Evolutionary conservation across 257 asterid species (phyloP).

Genomic region (Salvia miltiorrhiza): DNA sequence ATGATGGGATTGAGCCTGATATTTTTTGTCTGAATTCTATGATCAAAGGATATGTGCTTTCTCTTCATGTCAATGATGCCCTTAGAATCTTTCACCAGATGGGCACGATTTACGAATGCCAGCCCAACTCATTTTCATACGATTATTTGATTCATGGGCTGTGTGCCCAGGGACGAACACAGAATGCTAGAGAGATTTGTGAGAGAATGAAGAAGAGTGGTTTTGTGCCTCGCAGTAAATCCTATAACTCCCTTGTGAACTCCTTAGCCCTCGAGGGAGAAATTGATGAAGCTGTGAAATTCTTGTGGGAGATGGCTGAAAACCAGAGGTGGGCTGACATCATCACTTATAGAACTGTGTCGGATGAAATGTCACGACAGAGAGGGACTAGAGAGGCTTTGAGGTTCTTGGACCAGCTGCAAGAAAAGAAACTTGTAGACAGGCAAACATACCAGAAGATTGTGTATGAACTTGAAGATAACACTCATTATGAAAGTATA

Average conservation of each 20-base stretch:
- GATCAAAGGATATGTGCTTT: conserved; percentile 93
- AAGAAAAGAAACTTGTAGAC: conserved; percentile 48
- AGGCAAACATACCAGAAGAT: conserved; percentile 48
- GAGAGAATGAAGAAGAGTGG: conserved; percentile 72
- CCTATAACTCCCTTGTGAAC: conserved; percentile 82
- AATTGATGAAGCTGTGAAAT: conserved; percentile 72
- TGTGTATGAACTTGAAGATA: conserved; percentile 49
- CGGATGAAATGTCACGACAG: conserved; percentile 68
- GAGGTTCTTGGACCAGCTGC: conserved; percentile 54
- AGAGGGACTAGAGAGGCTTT: conserved; percentile 45
- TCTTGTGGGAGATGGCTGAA: conserved; percentile 74
- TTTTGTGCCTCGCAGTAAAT: conserved; percentile 67
- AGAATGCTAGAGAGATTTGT: conserved; percentile 70
- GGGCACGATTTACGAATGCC: conserved; percentile 64
- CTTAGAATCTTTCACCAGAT: conserved; percentile 89
- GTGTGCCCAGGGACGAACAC: conserved; percentile 84
- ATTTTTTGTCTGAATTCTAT: conserved; percentile 67
- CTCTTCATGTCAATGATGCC: conserved; percentile 90
- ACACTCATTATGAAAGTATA: conserved; percentile 21
- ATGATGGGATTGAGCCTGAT: conserved; percentile 88
- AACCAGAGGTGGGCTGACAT: conserved; percentile 54
- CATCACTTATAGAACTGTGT: conserved; percentile 67
- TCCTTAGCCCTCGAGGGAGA: conserved; percentile 81
- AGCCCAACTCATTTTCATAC: conserved; percentile 70
- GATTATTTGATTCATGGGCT: conserved; percentile 85